Base-by-base conservation (phyloP, 2,329 filamentous ascomycete genomes). In the Colletotrichum siamense region DNA sequence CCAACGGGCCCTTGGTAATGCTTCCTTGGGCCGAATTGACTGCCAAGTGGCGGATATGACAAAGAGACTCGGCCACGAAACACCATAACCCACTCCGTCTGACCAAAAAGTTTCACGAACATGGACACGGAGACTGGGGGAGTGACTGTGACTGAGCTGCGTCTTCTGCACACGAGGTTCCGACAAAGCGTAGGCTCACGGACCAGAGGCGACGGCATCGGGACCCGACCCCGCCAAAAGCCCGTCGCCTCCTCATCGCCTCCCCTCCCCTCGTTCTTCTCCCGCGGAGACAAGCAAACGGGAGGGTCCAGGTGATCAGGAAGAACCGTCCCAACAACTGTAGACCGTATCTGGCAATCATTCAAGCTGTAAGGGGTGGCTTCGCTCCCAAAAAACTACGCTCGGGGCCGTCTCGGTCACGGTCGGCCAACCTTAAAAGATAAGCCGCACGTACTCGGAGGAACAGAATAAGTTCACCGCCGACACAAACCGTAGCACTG, bases 101-200 rank as follows among this genome's bases (percentile, higher is more conserved):
- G 57, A 73, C 44, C 62, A 26, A 65, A 65, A 52, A 69, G 70
- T 74, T 74, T 76, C 74, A 65, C 24, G 16, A 63, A 28, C 57
- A 59, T 16, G 22, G 28, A 67, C 32, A 44, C 24, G 36, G 39
- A 28, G 32, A 49, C 36, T 30, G 59, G 34, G 52, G 39, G 18
- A n/a, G 9, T 49, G 39, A 49, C 39, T 52, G 63, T 30, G 32
- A 44, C 16, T 15, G 10, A 55, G 30, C 52, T 55, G 34, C 30
- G 34, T 22, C 36, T 59, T 64, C 36, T 28, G 62, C 62, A 26
- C 44, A 44, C 62, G 34, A 36, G 34, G 10, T 24, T 44, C 32
- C n/a, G 16, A 64, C 69, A 26, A 63, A 76, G 70, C 74, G 69
- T 63, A 26, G 15, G 16, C 69, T n/a, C 73, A 76, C 73, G 57